A percentile compares a stretch with the other conserved stretches of the same genome.
Evolutionary conservation across 2,329 filamentous ascomycete genomes (phyloP).

Genomic region (Dactylellina drechsleri): DNA sequence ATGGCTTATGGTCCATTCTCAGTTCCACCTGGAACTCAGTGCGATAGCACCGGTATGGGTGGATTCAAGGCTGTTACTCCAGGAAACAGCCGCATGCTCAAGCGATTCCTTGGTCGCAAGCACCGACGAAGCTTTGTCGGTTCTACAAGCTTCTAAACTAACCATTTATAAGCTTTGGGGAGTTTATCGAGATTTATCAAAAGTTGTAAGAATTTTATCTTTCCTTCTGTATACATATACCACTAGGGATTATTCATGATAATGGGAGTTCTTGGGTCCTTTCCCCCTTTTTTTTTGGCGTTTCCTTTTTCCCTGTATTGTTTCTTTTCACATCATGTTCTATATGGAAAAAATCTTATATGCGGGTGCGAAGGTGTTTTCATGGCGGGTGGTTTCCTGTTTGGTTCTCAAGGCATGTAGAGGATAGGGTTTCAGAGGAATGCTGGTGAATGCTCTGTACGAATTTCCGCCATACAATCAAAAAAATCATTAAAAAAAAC

Average conservation of each 20-base stretch:
- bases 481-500: conserved; percentile 4
- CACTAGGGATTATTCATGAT: conserved; percentile 34
- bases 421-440: conserved; percentile 31
- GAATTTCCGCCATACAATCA: conserved; percentile 1
- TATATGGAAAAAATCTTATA: neutral
- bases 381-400: neutral
- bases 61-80: conserved; percentile 49
- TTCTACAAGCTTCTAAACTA: conserved; percentile 43
- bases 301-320: conserved; percentile 22
- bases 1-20: conserved; percentile 51
- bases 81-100: conserved; percentile 37
- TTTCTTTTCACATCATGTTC: neutral
- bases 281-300: conserved; percentile 12
- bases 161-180: neutral
- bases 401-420: too few species aligned
- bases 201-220: conserved; percentile 12
- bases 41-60: conserved; percentile 52
- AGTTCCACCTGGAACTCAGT: conserved; percentile 47
- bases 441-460: conserved; percentile 54
- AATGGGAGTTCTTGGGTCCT: conserved; percentile 33
- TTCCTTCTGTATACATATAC: conserved; percentile 38
- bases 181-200: neutral
- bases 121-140: conserved; percentile 47
- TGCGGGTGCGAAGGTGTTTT: conserved; percentile 14
- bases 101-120: conserved; percentile 39